A percentile compares a stretch with the other conserved stretches of the same genome.
Conservation (phyloP, 176 grass and related monocot species). For the Triticum timopheevii region DNA sequence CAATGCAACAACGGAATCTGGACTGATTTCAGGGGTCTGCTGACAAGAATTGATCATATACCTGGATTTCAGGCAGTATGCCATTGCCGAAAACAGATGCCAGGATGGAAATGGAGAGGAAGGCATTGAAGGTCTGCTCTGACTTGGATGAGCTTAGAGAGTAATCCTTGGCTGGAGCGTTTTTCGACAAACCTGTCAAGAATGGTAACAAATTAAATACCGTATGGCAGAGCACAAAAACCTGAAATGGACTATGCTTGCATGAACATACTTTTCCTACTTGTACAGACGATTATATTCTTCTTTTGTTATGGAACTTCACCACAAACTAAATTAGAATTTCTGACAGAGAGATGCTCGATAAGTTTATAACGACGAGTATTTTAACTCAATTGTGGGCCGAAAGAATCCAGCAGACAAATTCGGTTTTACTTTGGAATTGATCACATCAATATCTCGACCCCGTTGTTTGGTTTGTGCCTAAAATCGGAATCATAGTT, state of each 20-base stretch:
- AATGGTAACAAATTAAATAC: background rate
- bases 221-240: background rate
- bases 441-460: background rate
- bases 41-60: conserved; percentile 15
- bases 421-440: background rate
- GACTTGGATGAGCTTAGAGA: conserved; percentile 70
- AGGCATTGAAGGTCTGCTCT: conserved; percentile 59
- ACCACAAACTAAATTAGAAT: background rate
- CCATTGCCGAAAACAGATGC: conserved; percentile 91
- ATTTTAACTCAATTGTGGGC: background rate
- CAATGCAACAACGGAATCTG: background rate
- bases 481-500: background rate
- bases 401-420: background rate
- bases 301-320: background rate
- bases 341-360: background rate
- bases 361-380: background rate
- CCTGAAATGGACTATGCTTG: background rate
- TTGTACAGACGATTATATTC: background rate
- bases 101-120: conserved; percentile 89
- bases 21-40: background rate
- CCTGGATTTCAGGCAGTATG: conserved; percentile 98
- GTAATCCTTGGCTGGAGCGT: conserved; percentile 69
- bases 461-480: background rate
- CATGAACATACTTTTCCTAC: background rate
- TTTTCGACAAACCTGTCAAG: conserved; percentile 55